Conservation (phyloP, 805 yeast species). For the Saccharomycopsis capsularis region DNA sequence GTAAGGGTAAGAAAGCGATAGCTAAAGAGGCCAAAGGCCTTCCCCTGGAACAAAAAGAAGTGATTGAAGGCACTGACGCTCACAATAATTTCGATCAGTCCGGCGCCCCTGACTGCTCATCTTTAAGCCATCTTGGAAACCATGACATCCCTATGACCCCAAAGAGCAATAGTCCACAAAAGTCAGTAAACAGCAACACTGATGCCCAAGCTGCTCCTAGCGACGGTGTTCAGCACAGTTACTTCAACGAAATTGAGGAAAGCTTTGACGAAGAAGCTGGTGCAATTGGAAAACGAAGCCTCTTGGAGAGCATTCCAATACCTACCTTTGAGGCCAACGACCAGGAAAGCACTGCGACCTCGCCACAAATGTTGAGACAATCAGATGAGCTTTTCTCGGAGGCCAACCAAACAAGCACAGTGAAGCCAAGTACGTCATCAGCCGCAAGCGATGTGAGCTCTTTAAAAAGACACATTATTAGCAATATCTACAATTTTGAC, state of each 20-base stretch:
- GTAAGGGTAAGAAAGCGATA: background rate
- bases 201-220: background rate
- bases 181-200: too few species aligned
- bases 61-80: background rate
- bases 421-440: background rate
- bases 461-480: background rate
- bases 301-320: background rate
- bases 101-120: background rate
- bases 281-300: background rate
- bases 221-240: background rate
- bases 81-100: background rate
- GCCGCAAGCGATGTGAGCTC: background rate
- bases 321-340: background rate
- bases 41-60: background rate
- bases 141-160: background rate
- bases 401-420: too few species aligned
- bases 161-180: background rate
- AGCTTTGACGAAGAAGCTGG: background rate
- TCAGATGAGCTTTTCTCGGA: too few species aligned
- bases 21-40: background rate
- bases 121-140: background rate
- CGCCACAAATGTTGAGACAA: background rate
- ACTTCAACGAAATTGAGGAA: background rate
- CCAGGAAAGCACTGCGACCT: background rate
- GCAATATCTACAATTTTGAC: conserved; percentile 2